Percentiles rank a stretch among this genome's conserved stretches.
These are phyloP conservation scores for Hypericum androsaemum DNA, from an alignment of 345 rosid species.

Conservation along the genomic window DNA sequence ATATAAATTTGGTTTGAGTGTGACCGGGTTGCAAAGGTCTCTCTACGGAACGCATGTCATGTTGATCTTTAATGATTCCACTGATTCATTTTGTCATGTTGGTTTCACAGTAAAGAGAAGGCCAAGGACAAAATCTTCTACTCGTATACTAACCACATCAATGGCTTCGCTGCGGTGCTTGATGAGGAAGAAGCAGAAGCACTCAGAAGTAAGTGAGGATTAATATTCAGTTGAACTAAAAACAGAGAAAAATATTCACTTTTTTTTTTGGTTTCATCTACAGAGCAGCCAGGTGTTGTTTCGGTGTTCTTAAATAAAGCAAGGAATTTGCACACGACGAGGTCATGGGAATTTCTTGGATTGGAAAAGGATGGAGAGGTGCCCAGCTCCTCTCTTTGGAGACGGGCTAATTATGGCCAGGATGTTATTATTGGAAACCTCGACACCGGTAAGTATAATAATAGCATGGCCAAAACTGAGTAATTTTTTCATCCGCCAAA, in stretches of 20 bases:
- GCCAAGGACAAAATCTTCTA: constrained; percentile 17
- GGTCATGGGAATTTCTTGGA: constrained; percentile 24
- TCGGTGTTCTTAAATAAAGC: constrained; percentile 11
- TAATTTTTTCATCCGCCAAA: too few species aligned
- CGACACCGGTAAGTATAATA: constrained; percentile 12
- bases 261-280: not conserved
- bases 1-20: too few species aligned
- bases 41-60: too few species aligned
- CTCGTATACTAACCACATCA: constrained; percentile 16
- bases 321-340: constrained; percentile 16
- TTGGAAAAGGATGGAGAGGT: constrained; percentile 11
- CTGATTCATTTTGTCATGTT: not conserved
- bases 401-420: constrained; percentile 13
- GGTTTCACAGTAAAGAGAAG: constrained; percentile 5
- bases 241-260: not conserved
- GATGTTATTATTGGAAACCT: constrained; percentile 15
- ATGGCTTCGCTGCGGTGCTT: constrained; percentile 22
- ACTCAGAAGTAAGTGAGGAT: not conserved
- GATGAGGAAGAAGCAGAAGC: constrained; percentile 13
- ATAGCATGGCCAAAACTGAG: not conserved
- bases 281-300: constrained; percentile 14
- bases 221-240: too few species aligned
- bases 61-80: too few species aligned
- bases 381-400: constrained; percentile 7
- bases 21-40: too few species aligned